These are phyloP conservation scores for Gardenia jasminoides DNA, from an alignment of 257 asterid species.

Conservation along the genomic window DNA sequence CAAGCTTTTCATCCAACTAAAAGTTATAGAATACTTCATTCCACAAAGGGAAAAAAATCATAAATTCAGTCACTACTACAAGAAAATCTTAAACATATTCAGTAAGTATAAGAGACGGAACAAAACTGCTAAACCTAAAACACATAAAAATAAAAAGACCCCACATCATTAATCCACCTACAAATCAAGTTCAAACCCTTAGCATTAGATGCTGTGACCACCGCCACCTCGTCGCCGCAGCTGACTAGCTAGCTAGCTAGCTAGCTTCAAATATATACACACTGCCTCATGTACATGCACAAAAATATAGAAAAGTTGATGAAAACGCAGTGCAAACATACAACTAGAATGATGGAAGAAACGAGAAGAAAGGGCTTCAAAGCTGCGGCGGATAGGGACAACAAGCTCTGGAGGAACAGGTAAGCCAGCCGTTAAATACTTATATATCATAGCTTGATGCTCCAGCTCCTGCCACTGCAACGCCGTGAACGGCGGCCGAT, in stretches of 20 bases:
- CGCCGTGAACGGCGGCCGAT: conserved; percentile 78
- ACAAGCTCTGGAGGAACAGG: conserved; percentile 91
- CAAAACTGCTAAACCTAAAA: background rate
- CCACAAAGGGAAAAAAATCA: background rate
- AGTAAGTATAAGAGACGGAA: background rate
- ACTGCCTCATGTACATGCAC: too few species aligned
- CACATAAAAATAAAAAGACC: background rate
- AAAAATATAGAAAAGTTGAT: background rate
- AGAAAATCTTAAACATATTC: background rate
- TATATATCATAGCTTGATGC: conserved; percentile 95
- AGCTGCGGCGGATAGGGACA: conserved; percentile 81
- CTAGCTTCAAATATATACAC: conserved; percentile 2
- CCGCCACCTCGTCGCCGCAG: too few species aligned
- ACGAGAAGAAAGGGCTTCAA: conserved; percentile 76
- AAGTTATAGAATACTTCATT: background rate
- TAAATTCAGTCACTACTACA: background rate
- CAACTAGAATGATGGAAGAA: conserved; percentile 73
- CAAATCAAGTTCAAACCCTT: background rate
- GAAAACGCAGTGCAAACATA: conserved; percentile 33
- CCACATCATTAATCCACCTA: background rate
- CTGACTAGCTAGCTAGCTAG: background rate
- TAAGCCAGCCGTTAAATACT: conserved; percentile 81
- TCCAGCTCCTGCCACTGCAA: conserved; percentile 98
- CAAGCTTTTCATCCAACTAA: background rate
- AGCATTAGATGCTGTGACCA: too few species aligned